Percentiles rank a stretch among this genome's conserved stretches.
phyloP scores from a whole-genome alignment of 2,329 filamentous ascomycete genomes.

The Geosmithia flava region DNA sequence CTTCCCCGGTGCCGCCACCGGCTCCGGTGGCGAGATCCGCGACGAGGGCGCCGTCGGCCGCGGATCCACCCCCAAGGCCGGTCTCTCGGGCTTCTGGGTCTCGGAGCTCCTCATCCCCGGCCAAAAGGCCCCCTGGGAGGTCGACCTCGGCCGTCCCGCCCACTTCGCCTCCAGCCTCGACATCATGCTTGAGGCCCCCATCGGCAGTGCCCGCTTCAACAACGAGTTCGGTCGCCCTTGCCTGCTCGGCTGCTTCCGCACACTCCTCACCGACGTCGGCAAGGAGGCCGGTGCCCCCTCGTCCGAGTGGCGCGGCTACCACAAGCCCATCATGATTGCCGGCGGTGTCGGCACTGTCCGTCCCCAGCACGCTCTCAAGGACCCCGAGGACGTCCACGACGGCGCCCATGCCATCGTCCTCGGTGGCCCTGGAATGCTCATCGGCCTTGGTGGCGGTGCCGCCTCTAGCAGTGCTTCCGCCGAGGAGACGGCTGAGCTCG shows the following conservation, averaged over 20 bases:
- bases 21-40: slow-evolving; percentile 88
- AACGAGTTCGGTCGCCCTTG: slow-evolving; percentile 94
- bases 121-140: slow-evolving; percentile 75
- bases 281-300: slow-evolving; percentile 18
- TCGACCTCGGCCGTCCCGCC: slow-evolving; percentile 75
- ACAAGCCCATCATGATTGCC: slow-evolving; percentile 98
- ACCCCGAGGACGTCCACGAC: slow-evolving; percentile 62
- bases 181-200: slow-evolving; percentile 95
- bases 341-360: slow-evolving; percentile 88
- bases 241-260: slow-evolving; percentile 83
- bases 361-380: slow-evolving; percentile 82
- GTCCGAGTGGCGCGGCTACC: slow-evolving; percentile 75
- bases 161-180: slow-evolving; percentile 92
- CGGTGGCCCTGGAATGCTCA: slow-evolving; percentile 93
- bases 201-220: slow-evolving; percentile 91
- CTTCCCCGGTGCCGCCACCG: slow-evolving; percentile 85
- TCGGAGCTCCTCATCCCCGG: slow-evolving; percentile 87
- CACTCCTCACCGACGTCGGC: slow-evolving; percentile 55
- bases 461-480: slow-evolving; percentile 84
- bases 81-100: slow-evolving; percentile 85
- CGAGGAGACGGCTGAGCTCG: slow-evolving; percentile 80
- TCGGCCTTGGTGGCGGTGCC: slow-evolving; percentile 88
- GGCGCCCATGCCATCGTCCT: slow-evolving; percentile 90
- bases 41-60: slow-evolving; percentile 91
- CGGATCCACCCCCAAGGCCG: slow-evolving; percentile 86